Evolutionary conservation across 768 basidiomycete genomes (phyloP).

Genomic region (Russula compacta): DNA sequence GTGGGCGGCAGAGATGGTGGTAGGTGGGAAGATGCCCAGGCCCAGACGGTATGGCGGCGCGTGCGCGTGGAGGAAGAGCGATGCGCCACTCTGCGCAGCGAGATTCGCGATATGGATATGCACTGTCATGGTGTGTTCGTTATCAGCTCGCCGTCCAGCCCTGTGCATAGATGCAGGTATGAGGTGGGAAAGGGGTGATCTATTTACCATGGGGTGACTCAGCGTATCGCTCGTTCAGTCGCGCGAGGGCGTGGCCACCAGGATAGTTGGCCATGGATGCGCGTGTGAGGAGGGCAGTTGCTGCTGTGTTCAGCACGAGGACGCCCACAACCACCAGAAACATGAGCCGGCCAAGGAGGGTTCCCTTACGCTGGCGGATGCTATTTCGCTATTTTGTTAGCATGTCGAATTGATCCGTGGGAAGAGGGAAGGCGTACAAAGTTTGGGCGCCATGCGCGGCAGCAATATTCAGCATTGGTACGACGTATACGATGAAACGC

Average conservation of each 20-base stretch:
- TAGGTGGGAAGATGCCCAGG: slow-evolving; percentile 13
- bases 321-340: slow-evolving; percentile 39
- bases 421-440: slow-evolving; percentile 43
- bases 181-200: neutral
- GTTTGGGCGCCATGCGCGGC: slow-evolving; percentile 57
- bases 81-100: slow-evolving; percentile 84
- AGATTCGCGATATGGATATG: slow-evolving; percentile 79
- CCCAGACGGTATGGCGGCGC: slow-evolving; percentile 41
- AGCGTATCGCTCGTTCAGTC: slow-evolving; percentile 48
- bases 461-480: slow-evolving; percentile 73
- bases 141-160: neutral
- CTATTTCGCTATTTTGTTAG: slow-evolving; percentile 24
- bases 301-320: slow-evolving; percentile 43
- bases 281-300: slow-evolving; percentile 43
- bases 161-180: neutral
- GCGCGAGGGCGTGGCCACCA: slow-evolving; percentile 63
- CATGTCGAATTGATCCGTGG: neutral
- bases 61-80: slow-evolving; percentile 72
- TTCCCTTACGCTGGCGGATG: slow-evolving; percentile 40
- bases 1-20: slow-evolving; percentile 9
- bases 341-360: slow-evolving; percentile 36
- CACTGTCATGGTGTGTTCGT: slow-evolving; percentile 26
- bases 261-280: slow-evolving; percentile 80
- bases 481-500: slow-evolving; percentile 86
- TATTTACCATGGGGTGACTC: slow-evolving; percentile 27